Percentiles rank a stretch among this genome's conserved stretches.
phyloP scores from a whole-genome alignment of 1,139 yeast genomes.

The Chernovozyma aurita region DNA sequence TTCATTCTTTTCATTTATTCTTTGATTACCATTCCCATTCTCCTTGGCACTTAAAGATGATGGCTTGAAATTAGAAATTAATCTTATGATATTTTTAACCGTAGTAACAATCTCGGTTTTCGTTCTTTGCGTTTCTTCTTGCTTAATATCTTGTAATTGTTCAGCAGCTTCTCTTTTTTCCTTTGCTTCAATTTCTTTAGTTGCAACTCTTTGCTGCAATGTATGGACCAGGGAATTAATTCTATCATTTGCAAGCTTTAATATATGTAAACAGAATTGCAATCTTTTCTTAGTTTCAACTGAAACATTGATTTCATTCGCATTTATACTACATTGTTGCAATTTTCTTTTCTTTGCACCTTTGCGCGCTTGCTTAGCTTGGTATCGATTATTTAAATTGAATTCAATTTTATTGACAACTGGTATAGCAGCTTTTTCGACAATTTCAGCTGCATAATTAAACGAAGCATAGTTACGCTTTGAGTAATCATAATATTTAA shows the following conservation, averaged over 20 bases:
- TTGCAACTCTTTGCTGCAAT: constrained; percentile 44
- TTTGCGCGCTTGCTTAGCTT: constrained; percentile 18
- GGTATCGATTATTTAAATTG: constrained; percentile 38
- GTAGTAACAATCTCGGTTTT: constrained; percentile 84
- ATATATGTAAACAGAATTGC: constrained; percentile 67
- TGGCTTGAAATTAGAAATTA: constrained; percentile 85
- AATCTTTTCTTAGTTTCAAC: constrained; percentile 67
- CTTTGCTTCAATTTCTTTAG: constrained; percentile 15
- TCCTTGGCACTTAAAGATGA: constrained; percentile 41
- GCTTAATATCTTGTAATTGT: constrained; percentile 6
- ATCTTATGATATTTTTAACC: constrained; percentile 79
- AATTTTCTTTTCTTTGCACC: constrained; percentile 11
- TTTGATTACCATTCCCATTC: not conserved
- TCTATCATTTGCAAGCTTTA: constrained; percentile 73
- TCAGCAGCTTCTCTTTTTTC: constrained; percentile 13
- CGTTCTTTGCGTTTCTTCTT: constrained; percentile 36
- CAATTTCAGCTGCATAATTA: constrained; percentile 63
- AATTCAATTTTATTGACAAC: constrained; percentile 49
- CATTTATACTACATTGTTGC: constrained; percentile 19
- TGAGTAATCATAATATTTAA: constrained; percentile 53
- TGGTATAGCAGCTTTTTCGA: constrained; percentile 60
- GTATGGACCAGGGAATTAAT: constrained; percentile 59
- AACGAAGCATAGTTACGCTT: constrained; percentile 54
- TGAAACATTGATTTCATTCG: constrained; percentile 29
- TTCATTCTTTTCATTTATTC: not conserved